These are phyloP conservation scores for Vitis cinerea DNA, from an alignment of 164 flowering plant genomes.

Conservation along the genomic window DNA sequence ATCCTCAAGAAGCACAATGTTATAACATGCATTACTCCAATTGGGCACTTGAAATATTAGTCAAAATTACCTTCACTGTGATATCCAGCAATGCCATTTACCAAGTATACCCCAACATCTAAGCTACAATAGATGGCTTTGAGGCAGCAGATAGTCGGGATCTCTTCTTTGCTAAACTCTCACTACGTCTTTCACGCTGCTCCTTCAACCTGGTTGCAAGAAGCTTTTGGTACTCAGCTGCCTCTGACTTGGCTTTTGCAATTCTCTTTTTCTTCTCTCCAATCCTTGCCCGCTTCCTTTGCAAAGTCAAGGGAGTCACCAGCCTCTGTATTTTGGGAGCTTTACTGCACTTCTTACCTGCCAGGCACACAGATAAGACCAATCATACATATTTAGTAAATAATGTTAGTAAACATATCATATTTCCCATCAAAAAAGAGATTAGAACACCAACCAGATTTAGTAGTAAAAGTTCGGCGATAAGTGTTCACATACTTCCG, in stretches of 20 bases:
- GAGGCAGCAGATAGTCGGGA: conserved; percentile 61
- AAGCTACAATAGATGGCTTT: conserved; percentile 56
- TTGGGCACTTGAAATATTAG: conserved; percentile 1
- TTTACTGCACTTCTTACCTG: conserved; percentile 65
- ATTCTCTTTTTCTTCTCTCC: conserved; percentile 65
- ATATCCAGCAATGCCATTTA: background rate
- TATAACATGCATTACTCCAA: no score
- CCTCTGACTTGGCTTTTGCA: conserved; percentile 60
- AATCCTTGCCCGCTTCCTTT: conserved; percentile 55
- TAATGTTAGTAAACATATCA: background rate
- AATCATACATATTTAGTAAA: background rate
- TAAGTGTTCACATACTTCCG: conserved; percentile 69
- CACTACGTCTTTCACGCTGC: conserved; percentile 58
- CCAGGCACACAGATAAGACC: background rate
- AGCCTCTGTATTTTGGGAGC: conserved; percentile 70
- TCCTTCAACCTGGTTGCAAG: conserved; percentile 59
- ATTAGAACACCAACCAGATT: conserved; percentile 36
- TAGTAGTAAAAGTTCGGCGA: conserved; percentile 54
- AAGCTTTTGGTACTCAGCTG: conserved; percentile 70
- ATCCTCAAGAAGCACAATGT: background rate
- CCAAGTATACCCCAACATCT: background rate
- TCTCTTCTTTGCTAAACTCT: conserved; percentile 63
- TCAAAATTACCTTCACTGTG: conserved; percentile 13
- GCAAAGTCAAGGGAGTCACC: conserved; percentile 51
- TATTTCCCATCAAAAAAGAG: background rate